Evolutionary conservation across 2,329 filamentous ascomycete genomes (phyloP).

Genomic region (Colletotrichum spinosum): DNA sequence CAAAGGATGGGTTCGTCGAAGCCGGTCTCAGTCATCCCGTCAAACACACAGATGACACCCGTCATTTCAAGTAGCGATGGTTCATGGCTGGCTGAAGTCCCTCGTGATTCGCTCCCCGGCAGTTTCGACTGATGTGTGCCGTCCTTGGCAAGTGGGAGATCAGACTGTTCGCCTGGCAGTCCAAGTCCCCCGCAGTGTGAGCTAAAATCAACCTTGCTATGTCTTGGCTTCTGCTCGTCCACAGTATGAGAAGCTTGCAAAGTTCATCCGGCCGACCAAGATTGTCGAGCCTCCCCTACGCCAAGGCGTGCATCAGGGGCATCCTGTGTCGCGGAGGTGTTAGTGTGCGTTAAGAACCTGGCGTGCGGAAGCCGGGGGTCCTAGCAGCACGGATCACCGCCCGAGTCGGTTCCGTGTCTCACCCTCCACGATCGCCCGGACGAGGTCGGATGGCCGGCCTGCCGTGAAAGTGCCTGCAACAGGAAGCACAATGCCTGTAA

Average conservation of each 20-base stretch:
- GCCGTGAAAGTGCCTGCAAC: neutral
- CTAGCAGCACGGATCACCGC: slow-evolving; percentile 18
- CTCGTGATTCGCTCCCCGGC: slow-evolving; percentile 19
- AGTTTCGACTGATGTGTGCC: slow-evolving; percentile 36
- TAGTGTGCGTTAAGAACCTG: slow-evolving; percentile 13
- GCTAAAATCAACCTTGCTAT: neutral
- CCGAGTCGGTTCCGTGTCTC: slow-evolving; percentile 27
- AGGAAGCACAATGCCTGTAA: no score
- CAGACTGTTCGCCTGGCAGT: slow-evolving; percentile 22
- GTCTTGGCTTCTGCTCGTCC: neutral
- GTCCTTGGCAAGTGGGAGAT: slow-evolving; percentile 31
- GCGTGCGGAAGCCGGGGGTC: neutral
- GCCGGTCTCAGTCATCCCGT: slow-evolving; percentile 28
- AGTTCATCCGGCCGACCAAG: neutral
- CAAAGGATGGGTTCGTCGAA: slow-evolving; percentile 14
- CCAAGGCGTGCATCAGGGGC: slow-evolving; percentile 35
- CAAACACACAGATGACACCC: slow-evolving; percentile 30
- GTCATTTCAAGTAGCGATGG: slow-evolving; percentile 9
- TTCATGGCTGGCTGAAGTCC: neutral
- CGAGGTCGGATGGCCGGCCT: slow-evolving; percentile 22
- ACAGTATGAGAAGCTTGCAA: neutral
- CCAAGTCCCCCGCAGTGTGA: neutral
- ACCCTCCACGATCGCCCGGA: slow-evolving; percentile 34
- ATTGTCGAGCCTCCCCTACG: neutral
- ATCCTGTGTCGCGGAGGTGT: slow-evolving; percentile 20